Conservation (phyloP, 2,329 filamentous ascomycete genomes). For the Sporothrix inflata region DNA sequence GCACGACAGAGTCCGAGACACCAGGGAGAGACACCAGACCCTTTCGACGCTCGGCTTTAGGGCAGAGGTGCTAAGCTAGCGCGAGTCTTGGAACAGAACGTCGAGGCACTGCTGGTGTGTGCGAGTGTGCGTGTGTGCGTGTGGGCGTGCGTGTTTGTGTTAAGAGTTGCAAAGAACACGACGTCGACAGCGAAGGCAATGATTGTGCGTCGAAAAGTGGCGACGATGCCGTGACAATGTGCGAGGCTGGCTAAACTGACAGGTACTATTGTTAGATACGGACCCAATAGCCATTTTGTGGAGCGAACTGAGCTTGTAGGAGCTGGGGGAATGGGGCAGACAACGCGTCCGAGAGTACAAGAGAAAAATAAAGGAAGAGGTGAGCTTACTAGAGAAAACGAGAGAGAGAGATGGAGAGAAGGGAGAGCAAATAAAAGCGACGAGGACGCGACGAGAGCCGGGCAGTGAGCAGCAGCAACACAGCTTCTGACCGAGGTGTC, state of each 20-base stretch:
- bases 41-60: conserved; percentile 28
- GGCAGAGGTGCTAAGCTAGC: conserved; percentile 20
- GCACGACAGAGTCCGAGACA: conserved; percentile 27
- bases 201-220: neutral
- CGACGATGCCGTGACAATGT: neutral
- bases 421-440: neutral
- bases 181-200: neutral
- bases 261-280: neutral
- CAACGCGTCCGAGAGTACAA: neutral
- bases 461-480: neutral
- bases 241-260: conserved; percentile 1
- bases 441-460: neutral
- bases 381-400: conserved; percentile 2
- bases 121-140: neutral
- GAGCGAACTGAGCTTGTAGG: neutral
- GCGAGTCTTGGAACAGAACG: neutral
- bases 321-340: neutral
- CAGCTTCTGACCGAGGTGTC: neutral
- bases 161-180: neutral
- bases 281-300: neutral
- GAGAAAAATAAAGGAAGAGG: neutral
- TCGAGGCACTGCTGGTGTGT: conserved; percentile 6
- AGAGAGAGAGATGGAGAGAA: neutral
- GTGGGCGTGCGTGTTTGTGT: neutral
- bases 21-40: conserved; percentile 27